Conservation (phyloP, 192 early-diverging fungal species). For the Backusella mclennaniae region DNA sequence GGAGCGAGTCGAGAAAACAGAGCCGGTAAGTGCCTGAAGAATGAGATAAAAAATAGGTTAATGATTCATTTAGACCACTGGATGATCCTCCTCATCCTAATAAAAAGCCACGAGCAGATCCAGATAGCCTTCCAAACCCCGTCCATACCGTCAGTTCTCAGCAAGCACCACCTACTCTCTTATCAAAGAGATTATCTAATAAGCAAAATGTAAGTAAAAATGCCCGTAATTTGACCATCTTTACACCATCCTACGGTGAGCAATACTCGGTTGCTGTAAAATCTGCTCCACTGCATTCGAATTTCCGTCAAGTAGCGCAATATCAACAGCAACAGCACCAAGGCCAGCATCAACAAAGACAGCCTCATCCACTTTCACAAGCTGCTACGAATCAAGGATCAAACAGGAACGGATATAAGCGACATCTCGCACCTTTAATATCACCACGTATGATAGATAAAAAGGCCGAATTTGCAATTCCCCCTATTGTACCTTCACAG, state of each 20-base stretch:
- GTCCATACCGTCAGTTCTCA: slow-evolving; percentile 15
- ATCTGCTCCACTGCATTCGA: slow-evolving; percentile 47
- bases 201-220: slow-evolving; percentile 37
- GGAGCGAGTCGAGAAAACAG: neutral
- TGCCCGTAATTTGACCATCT: slow-evolving; percentile 46
- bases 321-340: slow-evolving; percentile 29
- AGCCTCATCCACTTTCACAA: slow-evolving; percentile 4
- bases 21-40: slow-evolving; percentile 14
- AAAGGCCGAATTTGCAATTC: slow-evolving; percentile 25
- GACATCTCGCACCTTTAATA: slow-evolving; percentile 30
- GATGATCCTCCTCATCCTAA: neutral
- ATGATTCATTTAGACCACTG: slow-evolving; percentile 4
- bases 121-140: slow-evolving; percentile 4
- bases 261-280: slow-evolving; percentile 40
- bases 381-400: neutral
- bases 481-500: slow-evolving; percentile 35
- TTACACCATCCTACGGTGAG: slow-evolving; percentile 49
- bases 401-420: neutral
- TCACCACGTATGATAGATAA: slow-evolving; percentile 25
- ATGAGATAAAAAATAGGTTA: slow-evolving; percentile 16
- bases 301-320: slow-evolving; percentile 26
- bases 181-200: slow-evolving; percentile 33
- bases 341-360: neutral
- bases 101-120: slow-evolving; percentile 15
- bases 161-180: neutral